Evolutionary conservation across 768 basidiomycete species (phyloP).

Genomic region (Russula abietina): DNA sequence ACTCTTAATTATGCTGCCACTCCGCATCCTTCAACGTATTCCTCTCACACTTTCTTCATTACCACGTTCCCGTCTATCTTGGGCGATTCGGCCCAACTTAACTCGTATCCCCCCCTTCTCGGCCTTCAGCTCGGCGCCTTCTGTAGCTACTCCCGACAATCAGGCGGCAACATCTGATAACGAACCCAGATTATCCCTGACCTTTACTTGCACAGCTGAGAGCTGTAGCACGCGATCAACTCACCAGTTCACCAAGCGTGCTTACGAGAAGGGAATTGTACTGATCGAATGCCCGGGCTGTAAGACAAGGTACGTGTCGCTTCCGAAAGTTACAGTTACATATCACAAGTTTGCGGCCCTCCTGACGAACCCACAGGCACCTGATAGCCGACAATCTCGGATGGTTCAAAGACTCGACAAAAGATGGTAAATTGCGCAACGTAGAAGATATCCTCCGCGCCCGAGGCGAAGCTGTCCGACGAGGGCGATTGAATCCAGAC

Average conservation of each 20-base stretch:
- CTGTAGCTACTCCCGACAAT: background rate
- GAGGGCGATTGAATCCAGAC: slow-evolving; percentile 37
- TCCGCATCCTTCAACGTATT: background rate
- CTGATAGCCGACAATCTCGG: slow-evolving; percentile 86
- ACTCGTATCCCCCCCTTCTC: background rate
- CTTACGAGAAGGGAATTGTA: slow-evolving; percentile 86
- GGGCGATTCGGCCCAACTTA: slow-evolving; percentile 7
- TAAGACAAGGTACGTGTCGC: slow-evolving; percentile 62
- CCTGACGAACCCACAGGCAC: slow-evolving; percentile 42
- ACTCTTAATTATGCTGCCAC: slow-evolving; percentile 11
- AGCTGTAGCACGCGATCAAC: slow-evolving; percentile 74
- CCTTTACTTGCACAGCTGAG: slow-evolving; percentile 80
- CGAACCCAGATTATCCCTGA: slow-evolving; percentile 65
- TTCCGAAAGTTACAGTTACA: background rate
- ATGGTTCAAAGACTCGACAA: slow-evolving; percentile 83
- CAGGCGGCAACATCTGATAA: slow-evolving; percentile 32
- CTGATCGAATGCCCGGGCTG: slow-evolving; percentile 89
- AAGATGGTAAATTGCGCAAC: slow-evolving; percentile 65
- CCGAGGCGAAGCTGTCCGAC: slow-evolving; percentile 68
- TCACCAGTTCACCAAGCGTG: slow-evolving; percentile 78
- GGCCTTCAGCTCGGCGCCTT: slow-evolving; percentile 11
- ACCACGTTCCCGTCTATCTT: slow-evolving; percentile 5
- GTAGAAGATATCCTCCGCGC: slow-evolving; percentile 76
- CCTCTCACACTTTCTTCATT: background rate
- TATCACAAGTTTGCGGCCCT: background rate